Percentiles rank a stretch among this genome's conserved stretches.
Evolutionary conservation across 2,329 filamentous ascomycete genomes (phyloP).

Genomic region (Xylaria multiplex): DNA sequence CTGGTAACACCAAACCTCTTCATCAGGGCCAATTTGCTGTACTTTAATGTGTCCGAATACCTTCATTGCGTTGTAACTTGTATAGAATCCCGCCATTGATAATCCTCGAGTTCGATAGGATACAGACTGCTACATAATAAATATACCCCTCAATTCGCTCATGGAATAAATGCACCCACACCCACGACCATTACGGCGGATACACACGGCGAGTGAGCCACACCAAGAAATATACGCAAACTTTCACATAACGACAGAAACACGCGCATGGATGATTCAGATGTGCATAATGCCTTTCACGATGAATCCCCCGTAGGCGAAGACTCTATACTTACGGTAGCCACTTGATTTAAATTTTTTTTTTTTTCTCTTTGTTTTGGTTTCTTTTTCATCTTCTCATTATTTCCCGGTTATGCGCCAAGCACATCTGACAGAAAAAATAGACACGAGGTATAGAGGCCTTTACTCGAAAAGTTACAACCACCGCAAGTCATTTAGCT

Average conservation of each 20-base stretch:
- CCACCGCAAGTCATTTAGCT: constrained; percentile 91
- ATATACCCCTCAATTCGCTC: not conserved
- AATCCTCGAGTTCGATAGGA: constrained; percentile 35
- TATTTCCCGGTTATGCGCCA: constrained; percentile 17
- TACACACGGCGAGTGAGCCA: constrained; percentile 6
- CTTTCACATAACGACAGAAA: constrained; percentile 31
- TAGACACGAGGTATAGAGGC: constrained; percentile 89
- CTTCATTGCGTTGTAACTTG: constrained; percentile 20
- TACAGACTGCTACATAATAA: not conserved
- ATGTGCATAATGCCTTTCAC: constrained; percentile 48
- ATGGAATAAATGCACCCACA: constrained; percentile 5
- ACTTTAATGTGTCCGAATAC: constrained; percentile 6
- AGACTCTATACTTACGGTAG: constrained; percentile 49
- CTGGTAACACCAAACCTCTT: constrained; percentile 18
- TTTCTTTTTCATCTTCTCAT: not conserved
- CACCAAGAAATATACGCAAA: constrained; percentile 14
- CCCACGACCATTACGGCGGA: not conserved
- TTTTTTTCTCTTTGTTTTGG: not conserved
- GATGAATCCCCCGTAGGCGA: constrained; percentile 51
- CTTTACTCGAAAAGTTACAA: constrained; percentile 93
- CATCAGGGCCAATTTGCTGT: constrained; percentile 7
- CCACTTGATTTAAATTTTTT: constrained; percentile 13
- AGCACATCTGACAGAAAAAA: constrained; percentile 34
- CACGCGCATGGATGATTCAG: constrained; percentile 51
- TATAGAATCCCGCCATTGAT: constrained; percentile 34